Conservation (phyloP, 345 rosid species). For the Heritiera fomes region DNA sequence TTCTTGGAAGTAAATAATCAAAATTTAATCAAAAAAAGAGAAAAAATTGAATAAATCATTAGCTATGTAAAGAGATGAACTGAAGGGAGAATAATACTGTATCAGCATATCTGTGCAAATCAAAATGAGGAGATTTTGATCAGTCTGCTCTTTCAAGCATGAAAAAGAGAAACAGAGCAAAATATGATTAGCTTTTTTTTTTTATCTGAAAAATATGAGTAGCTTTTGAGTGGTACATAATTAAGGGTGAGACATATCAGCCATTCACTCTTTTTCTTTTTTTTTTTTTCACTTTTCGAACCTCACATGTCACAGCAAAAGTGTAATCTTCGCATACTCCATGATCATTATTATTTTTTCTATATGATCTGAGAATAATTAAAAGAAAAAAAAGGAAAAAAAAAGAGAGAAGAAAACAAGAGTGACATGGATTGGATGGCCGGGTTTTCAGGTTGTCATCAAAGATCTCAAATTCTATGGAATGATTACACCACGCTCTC, state of each 20-base stretch:
- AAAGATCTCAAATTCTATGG: slow-evolving; percentile 20
- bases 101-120: neutral
- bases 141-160: neutral
- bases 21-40: too few species aligned
- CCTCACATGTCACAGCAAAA: slow-evolving; percentile 5
- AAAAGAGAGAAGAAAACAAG: neutral
- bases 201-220: slow-evolving; percentile 12
- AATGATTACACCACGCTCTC: slow-evolving; percentile 30
- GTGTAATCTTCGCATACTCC: neutral
- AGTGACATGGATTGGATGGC: slow-evolving; percentile 18
- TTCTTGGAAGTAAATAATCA: too few species aligned
- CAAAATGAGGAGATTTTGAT: neutral
- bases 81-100: neutral
- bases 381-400: neutral
- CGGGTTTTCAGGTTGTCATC: slow-evolving; percentile 20
- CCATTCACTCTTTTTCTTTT: neutral
- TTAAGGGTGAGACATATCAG: neutral
- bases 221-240: slow-evolving; percentile 14
- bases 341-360: neutral
- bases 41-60: too few species aligned
- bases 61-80: neutral
- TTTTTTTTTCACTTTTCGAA: neutral
- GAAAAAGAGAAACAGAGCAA: neutral
- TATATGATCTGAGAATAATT: neutral
- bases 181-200: too few species aligned